Percentiles rank a stretch among this genome's conserved stretches.
Evolutionary conservation across 306 rosid species (phyloP).

Genomic region (apple (Malus domestica)): ASM211411v1 NC_041795.1:29992501-29993000

Average conservation of each 20-base stretch:
- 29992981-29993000: constrained; percentile 49
- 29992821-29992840: constrained; percentile 34
- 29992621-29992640: constrained; percentile 17
- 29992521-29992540: constrained; percentile 62
- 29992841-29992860: constrained; percentile 64
- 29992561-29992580: constrained; percentile 78
- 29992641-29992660: constrained; percentile 33
- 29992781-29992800: constrained; percentile 64
- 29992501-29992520: constrained; percentile 44
- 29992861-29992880: constrained; percentile 59
- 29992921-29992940: constrained; percentile 31
- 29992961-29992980: constrained; percentile 64
- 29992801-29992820: constrained; percentile 32
- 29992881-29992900: constrained; percentile 75
- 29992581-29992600: constrained; percentile 48
- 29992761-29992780: constrained; percentile 37
- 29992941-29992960: constrained; percentile 32
- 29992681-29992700: constrained; percentile 41
- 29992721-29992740: constrained; percentile 24
- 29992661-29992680: constrained; percentile 57
- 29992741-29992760: constrained; percentile 30
- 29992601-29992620: constrained; percentile 36
- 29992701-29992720: constrained; percentile 41
- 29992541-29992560: constrained; percentile 73
- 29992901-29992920: constrained; percentile 28